Conservation (phyloP, 352 stramenopile species). For the Pythium grandisporangium region DNA sequence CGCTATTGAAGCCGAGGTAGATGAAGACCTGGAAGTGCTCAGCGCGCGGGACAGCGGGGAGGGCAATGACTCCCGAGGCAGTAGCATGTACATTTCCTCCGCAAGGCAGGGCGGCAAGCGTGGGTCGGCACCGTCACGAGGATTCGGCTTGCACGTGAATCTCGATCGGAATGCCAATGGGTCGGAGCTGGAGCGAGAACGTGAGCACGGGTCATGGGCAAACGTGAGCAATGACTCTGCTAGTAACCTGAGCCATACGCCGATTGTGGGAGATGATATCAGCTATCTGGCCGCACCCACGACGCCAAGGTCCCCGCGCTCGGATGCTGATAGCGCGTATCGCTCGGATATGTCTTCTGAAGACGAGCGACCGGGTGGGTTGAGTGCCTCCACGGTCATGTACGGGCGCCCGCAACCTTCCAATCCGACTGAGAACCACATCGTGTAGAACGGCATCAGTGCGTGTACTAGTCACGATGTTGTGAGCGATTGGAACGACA, state of each 20-base stretch:
- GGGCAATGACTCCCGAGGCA: conserved; percentile 20
- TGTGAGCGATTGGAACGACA: too few relatives aligned
- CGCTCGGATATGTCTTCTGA: conserved; percentile 42
- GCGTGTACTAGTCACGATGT: too few relatives aligned
- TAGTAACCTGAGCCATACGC: conserved; percentile 10
- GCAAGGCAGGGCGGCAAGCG: too few relatives aligned
- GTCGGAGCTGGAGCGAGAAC: too few relatives aligned
- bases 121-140: conserved; percentile 19
- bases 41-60: conserved; percentile 61
- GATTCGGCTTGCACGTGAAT: conserved; percentile 59
- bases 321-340: conserved; percentile 49
- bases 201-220: too few relatives aligned
- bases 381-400: conserved; percentile 57
- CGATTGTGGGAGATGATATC: conserved; percentile 18
- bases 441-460: too few relatives aligned
- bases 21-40: conserved; percentile 70
- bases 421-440: conserved; percentile 6
- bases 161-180: too few relatives aligned
- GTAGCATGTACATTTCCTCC: conserved; percentile 16
- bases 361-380: conserved; percentile 27
- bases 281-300: conserved; percentile 43
- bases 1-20: conserved; percentile 67
- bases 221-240: too few relatives aligned
- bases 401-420: conserved; percentile 41
- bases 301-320: conserved; percentile 43